Conservation (phyloP, 371 early-diverging fungal species). For the Chytridiales sp. region DNA sequence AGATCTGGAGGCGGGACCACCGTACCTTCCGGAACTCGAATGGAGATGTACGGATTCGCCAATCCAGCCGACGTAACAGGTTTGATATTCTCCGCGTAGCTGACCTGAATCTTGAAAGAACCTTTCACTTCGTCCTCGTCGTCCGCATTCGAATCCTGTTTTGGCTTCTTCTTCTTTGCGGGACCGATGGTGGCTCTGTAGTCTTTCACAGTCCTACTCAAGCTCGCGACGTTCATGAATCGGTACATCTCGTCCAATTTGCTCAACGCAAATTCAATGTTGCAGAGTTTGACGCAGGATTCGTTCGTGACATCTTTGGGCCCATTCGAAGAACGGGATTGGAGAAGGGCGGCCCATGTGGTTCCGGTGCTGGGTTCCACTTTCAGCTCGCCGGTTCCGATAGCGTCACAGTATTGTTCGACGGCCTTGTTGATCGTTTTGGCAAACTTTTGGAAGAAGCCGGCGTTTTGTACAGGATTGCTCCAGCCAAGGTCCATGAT, state of each 20-base stretch:
- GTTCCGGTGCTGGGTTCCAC: constrained; percentile 1
- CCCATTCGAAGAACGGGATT: constrained; percentile 27
- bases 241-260: constrained; percentile 43
- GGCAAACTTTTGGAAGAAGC: constrained; percentile 45
- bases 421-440: constrained; percentile 43
- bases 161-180: constrained; percentile 17
- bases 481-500: constrained; percentile 43
- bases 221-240: constrained; percentile 38
- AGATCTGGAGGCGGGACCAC: constrained; percentile 34
- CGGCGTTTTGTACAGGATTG: constrained; percentile 41
- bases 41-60: constrained; percentile 40
- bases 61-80: constrained; percentile 40
- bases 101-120: constrained; percentile 40
- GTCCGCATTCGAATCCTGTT: constrained; percentile 6
- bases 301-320: constrained; percentile 46
- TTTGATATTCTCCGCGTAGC: constrained; percentile 46
- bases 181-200: constrained; percentile 38
- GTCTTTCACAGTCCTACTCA: constrained; percentile 30
- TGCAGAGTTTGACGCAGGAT: constrained; percentile 48
- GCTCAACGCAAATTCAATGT: constrained; percentile 39
- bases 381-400: constrained; percentile 39
- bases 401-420: constrained; percentile 48
- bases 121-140: constrained; percentile 34
- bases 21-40: constrained; percentile 47
- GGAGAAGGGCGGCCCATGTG: constrained; percentile 18